Conservation (phyloP, 331 rosid genomes). For the Ulmus americana region DNA sequence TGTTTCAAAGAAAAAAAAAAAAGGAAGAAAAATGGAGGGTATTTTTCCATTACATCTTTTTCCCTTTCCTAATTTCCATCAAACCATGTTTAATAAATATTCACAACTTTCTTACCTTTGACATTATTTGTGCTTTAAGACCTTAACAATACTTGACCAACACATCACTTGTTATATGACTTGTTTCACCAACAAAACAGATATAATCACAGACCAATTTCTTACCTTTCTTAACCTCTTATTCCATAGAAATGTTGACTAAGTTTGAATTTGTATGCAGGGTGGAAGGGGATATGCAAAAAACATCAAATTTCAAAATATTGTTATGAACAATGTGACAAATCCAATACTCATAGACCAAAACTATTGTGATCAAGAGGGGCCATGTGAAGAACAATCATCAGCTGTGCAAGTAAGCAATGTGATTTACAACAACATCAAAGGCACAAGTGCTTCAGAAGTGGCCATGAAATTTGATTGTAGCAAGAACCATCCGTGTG, state of each 20-base stretch:
- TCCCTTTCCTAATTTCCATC: neutral
- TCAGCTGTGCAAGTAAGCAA: slow-evolving; percentile 70
- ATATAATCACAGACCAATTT: neutral
- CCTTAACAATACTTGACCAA: slow-evolving; percentile 1
- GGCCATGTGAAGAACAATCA: slow-evolving; percentile 52
- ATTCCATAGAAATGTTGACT: neutral
- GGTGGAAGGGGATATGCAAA: slow-evolving; percentile 80
- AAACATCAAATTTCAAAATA: slow-evolving; percentile 45
- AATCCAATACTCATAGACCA: slow-evolving; percentile 87
- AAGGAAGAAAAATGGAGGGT: neutral
- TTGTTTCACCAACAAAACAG: neutral
- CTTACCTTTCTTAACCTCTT: neutral
- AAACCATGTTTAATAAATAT: neutral
- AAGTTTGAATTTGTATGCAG: slow-evolving; percentile 24
- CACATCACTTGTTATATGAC: neutral
- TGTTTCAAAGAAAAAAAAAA: neutral
- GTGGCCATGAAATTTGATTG: slow-evolving; percentile 64
- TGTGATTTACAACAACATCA: slow-evolving; percentile 52
- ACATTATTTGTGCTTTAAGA: neutral
- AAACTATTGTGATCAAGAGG: slow-evolving; percentile 59
- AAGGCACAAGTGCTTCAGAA: slow-evolving; percentile 80
- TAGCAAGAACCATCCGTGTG: slow-evolving; percentile 51
- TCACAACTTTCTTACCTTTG: neutral
- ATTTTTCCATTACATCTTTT: neutral
- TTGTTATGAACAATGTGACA: slow-evolving; percentile 56